Conservation (phyloP, 2,329 filamentous ascomycete species). For the Penicillium glabrum region DNA sequence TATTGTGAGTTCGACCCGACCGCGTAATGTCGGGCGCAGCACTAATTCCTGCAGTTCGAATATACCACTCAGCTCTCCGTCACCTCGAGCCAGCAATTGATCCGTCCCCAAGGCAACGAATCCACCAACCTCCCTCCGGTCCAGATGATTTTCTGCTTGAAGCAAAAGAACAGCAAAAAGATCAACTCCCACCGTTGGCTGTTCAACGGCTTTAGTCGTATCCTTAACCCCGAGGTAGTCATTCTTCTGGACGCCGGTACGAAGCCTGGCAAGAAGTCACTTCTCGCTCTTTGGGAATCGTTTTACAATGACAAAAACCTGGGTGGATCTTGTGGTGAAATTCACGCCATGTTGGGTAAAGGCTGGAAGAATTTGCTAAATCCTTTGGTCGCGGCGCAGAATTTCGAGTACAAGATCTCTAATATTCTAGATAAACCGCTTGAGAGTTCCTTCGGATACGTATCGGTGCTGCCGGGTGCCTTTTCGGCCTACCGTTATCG, state of each 20-base stretch:
- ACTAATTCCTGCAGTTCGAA: constrained; percentile 62
- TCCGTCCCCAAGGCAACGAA: constrained; percentile 81
- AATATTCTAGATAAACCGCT: constrained; percentile 98
- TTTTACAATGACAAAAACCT: constrained; percentile 99
- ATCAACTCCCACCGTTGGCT: constrained; percentile 99
- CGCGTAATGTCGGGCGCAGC: not conserved
- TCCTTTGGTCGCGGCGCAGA: constrained; percentile 89
- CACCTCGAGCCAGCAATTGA: constrained; percentile 89
- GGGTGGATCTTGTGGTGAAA: constrained; percentile 95
- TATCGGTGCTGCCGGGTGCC: constrained; percentile 92
- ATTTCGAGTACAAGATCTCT: constrained; percentile 99
- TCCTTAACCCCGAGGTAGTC: constrained; percentile 92
- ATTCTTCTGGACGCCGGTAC: constrained; percentile 95
- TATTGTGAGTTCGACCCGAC: constrained; percentile 55
- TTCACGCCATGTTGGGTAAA: constrained; percentile 91
- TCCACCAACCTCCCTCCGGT: constrained; percentile 84
- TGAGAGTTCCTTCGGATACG: constrained; percentile 93
- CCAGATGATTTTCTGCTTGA: constrained; percentile 98
- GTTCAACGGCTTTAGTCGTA: constrained; percentile 93
- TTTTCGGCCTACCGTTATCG: constrained; percentile 97
- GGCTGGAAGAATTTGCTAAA: constrained; percentile 89
- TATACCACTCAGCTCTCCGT: constrained; percentile 97
- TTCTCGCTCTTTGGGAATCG: constrained; percentile 90
- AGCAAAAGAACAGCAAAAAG: constrained; percentile 98
- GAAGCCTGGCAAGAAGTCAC: constrained; percentile 86